Percentiles rank a stretch among this genome's conserved stretches.
Evolutionary conservation across 73 alveolate species (phyloP).

Genomic region (Tetrahymena elliotti): DNA sequence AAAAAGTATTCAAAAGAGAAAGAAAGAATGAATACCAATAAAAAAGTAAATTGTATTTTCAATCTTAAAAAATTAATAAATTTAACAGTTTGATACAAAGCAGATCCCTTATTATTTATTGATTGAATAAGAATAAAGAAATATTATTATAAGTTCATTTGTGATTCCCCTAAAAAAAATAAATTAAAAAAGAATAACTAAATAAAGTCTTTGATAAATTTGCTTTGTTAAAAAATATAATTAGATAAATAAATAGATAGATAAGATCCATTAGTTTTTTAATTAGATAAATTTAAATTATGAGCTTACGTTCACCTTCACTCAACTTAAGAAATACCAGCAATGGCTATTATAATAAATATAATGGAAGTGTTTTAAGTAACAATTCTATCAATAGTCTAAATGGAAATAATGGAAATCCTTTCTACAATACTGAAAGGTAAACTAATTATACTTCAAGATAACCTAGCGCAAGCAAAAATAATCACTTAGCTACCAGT

Average conservation of each 20-base stretch:
- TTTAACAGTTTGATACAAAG: not conserved
- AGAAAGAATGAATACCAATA: not conserved
- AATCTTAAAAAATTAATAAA: not conserved
- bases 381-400: not conserved
- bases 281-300: not conserved
- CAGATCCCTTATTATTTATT: not conserved
- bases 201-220: not conserved
- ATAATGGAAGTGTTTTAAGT: not conserved
- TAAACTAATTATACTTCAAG: not conserved
- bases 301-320: not conserved
- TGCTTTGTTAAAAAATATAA: not conserved
- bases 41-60: not conserved
- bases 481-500: not conserved
- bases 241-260: not conserved
- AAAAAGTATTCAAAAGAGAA: not conserved
- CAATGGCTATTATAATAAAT: not conserved
- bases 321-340: not conserved
- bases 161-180: not conserved
- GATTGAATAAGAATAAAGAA: not conserved
- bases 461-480: not conserved
- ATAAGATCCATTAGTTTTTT: not conserved
- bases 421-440: not conserved
- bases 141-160: not conserved
- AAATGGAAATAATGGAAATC: not conserved
- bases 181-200: not conserved